These are phyloP conservation scores for Exophiala oligosperma DNA, from an alignment of 2,329 filamentous ascomycete species.

Conservation along the genomic window DNA sequence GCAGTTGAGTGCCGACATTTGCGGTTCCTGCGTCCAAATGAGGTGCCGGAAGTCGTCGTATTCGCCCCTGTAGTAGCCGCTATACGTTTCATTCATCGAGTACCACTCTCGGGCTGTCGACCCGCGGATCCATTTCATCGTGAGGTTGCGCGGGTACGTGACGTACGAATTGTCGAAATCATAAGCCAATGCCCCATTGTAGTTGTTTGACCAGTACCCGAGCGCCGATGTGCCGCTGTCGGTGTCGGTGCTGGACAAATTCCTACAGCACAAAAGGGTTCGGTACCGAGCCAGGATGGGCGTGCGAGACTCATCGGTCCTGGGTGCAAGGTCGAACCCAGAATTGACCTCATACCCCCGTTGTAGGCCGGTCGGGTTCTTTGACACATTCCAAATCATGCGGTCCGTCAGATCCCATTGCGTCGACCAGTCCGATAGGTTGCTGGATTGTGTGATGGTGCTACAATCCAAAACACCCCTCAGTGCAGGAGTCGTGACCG, in stretches of 20 bases:
- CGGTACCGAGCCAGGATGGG: conserved; percentile 2
- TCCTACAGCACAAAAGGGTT: conserved; percentile 13
- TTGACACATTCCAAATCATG: conserved; percentile 7
- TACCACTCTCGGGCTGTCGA: background rate
- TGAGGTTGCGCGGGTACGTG: conserved; percentile 9
- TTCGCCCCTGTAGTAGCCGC: background rate
- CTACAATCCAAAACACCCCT: conserved; percentile 8
- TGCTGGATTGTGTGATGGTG: background rate
- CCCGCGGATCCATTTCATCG: conserved; percentile 12
- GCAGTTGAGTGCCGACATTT: conserved; percentile 14
- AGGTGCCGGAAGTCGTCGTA: conserved; percentile 7
- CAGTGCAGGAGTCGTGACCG: conserved; percentile 9
- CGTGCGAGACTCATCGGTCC: background rate
- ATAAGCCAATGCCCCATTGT: background rate
- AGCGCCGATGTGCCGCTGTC: conserved; percentile 3
- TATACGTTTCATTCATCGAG: conserved; percentile 3
- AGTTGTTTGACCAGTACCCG: conserved; percentile 18
- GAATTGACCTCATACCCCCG: conserved; percentile 5
- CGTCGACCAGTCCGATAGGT: conserved; percentile 11
- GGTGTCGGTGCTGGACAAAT: background rate
- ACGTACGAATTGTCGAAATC: conserved; percentile 2
- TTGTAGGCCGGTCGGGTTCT: background rate
- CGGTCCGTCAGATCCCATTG: conserved; percentile 8
- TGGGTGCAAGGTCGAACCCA: background rate
- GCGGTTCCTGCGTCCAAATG: conserved; percentile 10